A percentile compares a stretch with the other conserved stretches of the same genome.
phyloP scores from a whole-genome alignment of 345 rosid species.

The Gossypium longicalyx region DNA sequence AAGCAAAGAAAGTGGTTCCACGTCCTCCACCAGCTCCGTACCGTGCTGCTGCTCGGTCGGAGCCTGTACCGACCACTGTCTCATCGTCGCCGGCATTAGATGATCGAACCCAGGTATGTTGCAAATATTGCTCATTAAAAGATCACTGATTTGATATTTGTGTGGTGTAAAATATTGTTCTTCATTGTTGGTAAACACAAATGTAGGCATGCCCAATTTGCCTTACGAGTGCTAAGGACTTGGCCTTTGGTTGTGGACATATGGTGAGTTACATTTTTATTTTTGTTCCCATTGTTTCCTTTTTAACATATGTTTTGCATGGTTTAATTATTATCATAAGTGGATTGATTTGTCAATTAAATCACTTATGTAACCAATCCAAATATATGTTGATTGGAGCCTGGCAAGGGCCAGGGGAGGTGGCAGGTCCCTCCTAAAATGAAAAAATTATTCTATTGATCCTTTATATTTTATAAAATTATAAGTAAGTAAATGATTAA shows the following conservation, averaged over 20 bases:
- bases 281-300: too few species aligned
- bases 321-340: background rate
- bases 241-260: conserved; percentile 74
- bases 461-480: too few species aligned
- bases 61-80: conserved; percentile 21
- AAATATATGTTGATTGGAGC: too few species aligned
- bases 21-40: conserved; percentile 61
- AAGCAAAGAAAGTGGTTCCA: conserved; percentile 47
- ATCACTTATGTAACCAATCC: too few species aligned
- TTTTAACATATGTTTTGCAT: background rate
- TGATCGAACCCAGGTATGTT: conserved; percentile 13
- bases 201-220: conserved; percentile 67
- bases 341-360: background rate
- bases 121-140: background rate
- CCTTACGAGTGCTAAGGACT: conserved; percentile 46
- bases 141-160: too few species aligned
- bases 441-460: too few species aligned
- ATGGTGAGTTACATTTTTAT: conserved; percentile 41
- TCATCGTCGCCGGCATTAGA: conserved; percentile 12
- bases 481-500: too few species aligned
- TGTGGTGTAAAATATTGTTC: background rate
- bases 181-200: background rate
- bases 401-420: too few species aligned
- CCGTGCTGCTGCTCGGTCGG: conserved; percentile 19
- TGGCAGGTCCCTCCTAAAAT: too few species aligned